These are phyloP conservation scores for Globisporangium carolinianum DNA, from an alignment of 352 stramenopile species.

Conservation along the genomic window DNA sequence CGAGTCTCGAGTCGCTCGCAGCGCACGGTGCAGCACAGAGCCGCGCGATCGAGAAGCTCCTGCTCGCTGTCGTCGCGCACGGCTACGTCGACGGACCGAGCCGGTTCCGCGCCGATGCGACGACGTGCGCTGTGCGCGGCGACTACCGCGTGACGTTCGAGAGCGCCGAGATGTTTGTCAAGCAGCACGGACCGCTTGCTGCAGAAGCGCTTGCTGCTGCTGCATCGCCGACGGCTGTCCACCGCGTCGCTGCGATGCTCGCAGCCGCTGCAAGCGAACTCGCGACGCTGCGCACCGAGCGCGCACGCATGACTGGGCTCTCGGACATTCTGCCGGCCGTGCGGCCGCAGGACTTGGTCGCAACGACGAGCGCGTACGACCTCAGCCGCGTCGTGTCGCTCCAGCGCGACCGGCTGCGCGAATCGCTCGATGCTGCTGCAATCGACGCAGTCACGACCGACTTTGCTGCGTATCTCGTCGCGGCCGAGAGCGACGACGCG, in stretches of 20 bases:
- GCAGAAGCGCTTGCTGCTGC: background rate
- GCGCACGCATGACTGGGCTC: slow-evolving; percentile 5
- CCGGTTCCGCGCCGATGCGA: slow-evolving; percentile 1
- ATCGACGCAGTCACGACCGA: slow-evolving; percentile 1
- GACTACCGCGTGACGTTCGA: slow-evolving; percentile 12
- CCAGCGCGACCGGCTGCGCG: slow-evolving; percentile 7
- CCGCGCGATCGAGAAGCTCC: slow-evolving; percentile 10
- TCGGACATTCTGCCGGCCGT: slow-evolving; percentile 9
- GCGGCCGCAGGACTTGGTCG: slow-evolving; percentile 7
- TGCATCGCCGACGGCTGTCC: background rate
- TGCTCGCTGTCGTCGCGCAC: slow-evolving; percentile 8
- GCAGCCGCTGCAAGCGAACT: background rate
- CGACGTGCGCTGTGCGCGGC: background rate
- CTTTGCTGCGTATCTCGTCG: slow-evolving; percentile 3
- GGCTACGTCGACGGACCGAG: slow-evolving; percentile 10
- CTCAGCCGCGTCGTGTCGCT: slow-evolving; percentile 8
- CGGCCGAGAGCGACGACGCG: background rate
- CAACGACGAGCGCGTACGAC: slow-evolving; percentile 6
- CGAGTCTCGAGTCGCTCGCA: slow-evolving; percentile 1
- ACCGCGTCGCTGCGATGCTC: slow-evolving; percentile 6
- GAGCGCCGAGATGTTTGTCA: slow-evolving; percentile 11
- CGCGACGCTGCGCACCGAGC: slow-evolving; percentile 6
- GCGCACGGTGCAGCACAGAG: slow-evolving; percentile 10
- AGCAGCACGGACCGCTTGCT: slow-evolving; percentile 2
- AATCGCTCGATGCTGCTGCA: slow-evolving; percentile 1